These are phyloP conservation scores for Talaromyces proteolyticus DNA, from an alignment of 495 filamentous ascomycete genomes.

Conservation along the genomic window DNA sequence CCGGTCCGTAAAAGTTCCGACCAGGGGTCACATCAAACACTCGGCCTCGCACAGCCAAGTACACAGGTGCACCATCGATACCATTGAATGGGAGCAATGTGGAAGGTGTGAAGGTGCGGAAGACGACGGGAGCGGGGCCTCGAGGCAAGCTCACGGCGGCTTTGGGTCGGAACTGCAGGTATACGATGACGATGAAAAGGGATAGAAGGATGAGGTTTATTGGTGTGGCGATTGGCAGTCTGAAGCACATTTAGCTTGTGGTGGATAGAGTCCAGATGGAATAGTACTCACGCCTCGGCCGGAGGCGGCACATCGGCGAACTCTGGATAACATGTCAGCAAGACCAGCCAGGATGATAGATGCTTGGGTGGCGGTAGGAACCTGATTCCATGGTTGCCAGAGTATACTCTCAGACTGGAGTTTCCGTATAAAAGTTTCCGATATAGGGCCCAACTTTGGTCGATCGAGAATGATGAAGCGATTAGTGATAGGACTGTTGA, in stretches of 20 bases:
- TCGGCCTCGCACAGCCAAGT: slow-evolving; percentile 74
- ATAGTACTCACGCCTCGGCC: slow-evolving; percentile 22
- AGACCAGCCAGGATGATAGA: background rate
- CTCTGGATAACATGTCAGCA: background rate
- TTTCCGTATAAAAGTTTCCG: too few relatives aligned
- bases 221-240: slow-evolving; percentile 62
- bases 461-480: too few relatives aligned
- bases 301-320: slow-evolving; percentile 13
- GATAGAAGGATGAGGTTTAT: slow-evolving; percentile 73
- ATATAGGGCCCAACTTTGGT: too few relatives aligned
- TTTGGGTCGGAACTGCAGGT: slow-evolving; percentile 59
- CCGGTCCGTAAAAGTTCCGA: slow-evolving; percentile 85
- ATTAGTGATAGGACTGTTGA: too few relatives aligned
- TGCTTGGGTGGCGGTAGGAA: background rate
- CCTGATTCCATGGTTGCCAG: slow-evolving; percentile 6
- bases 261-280: slow-evolving; percentile 6
- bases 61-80: slow-evolving; percentile 64
- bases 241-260: slow-evolving; percentile 25
- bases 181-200: slow-evolving; percentile 63
- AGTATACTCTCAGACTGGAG: too few relatives aligned
- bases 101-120: slow-evolving; percentile 84
- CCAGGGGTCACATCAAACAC: slow-evolving; percentile 86
- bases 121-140: slow-evolving; percentile 69
- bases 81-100: slow-evolving; percentile 88
- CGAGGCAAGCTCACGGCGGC: slow-evolving; percentile 57